Conservation (phyloP, 768 basidiomycete species). For the Cystofilobasidium bisporidii region DNA sequence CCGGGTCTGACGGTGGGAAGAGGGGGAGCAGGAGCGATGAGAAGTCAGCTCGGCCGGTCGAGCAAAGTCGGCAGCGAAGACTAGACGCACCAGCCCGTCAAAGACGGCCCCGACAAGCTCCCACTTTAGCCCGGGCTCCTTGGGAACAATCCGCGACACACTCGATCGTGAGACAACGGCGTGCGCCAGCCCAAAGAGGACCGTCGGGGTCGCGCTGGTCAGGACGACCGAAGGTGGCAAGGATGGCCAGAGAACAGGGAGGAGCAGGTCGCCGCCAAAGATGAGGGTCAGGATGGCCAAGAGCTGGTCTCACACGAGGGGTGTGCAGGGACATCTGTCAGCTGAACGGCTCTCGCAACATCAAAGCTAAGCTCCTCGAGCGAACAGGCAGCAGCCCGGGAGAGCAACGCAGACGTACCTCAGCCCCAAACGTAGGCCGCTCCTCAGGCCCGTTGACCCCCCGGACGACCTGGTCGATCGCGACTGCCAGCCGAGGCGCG, state of each 20-base stretch:
- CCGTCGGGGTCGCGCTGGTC: neutral
- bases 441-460: neutral
- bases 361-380: too few species aligned
- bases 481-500: slow-evolving; percentile 11
- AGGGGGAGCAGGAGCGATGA: neutral
- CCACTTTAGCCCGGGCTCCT: neutral
- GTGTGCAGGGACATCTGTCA: too few species aligned
- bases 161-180: neutral
- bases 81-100: slow-evolving; percentile 13
- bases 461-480: slow-evolving; percentile 17
- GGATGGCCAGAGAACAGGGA: slow-evolving; percentile 12
- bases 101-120: neutral
- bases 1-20: neutral
- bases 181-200: slow-evolving; percentile 3
- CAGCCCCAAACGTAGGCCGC: slow-evolving; percentile 3
- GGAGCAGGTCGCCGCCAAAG: slow-evolving; percentile 17
- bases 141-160: neutral
- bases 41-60: too few species aligned
- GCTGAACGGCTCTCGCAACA: too few species aligned
- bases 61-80: too few species aligned
- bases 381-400: too few species aligned
- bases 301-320: too few species aligned
- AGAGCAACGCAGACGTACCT: too few species aligned
- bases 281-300: slow-evolving; percentile 21
- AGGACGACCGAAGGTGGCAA: neutral